phyloP scores from a whole-genome alignment of 2,329 filamentous ascomycete species.

The Trichocomaceae sp. region DNA sequence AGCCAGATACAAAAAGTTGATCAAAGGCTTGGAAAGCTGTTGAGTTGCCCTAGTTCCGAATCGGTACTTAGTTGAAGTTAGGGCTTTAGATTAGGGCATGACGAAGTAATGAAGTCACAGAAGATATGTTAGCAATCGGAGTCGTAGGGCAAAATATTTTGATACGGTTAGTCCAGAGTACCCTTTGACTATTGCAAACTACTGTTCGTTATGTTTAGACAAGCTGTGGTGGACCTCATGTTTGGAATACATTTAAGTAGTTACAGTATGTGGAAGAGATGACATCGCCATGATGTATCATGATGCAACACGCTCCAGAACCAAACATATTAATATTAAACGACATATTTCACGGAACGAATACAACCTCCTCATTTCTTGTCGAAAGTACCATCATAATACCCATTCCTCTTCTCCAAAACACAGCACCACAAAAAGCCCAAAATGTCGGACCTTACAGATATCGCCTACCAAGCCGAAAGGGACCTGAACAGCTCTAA shows the following conservation, averaged over 20 bases:
- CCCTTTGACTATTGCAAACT: no score
- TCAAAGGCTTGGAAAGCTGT: no score
- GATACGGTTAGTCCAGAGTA: not conserved
- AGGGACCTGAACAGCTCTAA: conserved; percentile 36
- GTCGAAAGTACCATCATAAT: not conserved
- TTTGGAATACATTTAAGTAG: not conserved
- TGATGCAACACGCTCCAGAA: conserved; percentile 26
- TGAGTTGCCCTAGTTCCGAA: conserved; percentile 10
- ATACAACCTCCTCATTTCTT: not conserved
- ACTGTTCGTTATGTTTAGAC: no score
- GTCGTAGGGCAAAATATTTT: not conserved
- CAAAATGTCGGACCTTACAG: conserved; percentile 9
- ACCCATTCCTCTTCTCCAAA: not conserved
- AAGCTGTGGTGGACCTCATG: not conserved
- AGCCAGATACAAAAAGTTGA: no score
- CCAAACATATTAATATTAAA: not conserved
- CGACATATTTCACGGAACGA: not conserved
- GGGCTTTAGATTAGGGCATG: conserved; percentile 16
- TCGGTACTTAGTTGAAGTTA: conserved; percentile 18
- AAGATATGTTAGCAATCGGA: not conserved
- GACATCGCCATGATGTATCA: conserved; percentile 31
- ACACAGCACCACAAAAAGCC: not conserved
- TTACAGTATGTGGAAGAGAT: no score
- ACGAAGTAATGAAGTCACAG: conserved; percentile 19
- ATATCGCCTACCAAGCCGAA: conserved; percentile 29